Conservation (phyloP, 2,329 filamentous ascomycete genomes). For the Neonectria punicea region DNA sequence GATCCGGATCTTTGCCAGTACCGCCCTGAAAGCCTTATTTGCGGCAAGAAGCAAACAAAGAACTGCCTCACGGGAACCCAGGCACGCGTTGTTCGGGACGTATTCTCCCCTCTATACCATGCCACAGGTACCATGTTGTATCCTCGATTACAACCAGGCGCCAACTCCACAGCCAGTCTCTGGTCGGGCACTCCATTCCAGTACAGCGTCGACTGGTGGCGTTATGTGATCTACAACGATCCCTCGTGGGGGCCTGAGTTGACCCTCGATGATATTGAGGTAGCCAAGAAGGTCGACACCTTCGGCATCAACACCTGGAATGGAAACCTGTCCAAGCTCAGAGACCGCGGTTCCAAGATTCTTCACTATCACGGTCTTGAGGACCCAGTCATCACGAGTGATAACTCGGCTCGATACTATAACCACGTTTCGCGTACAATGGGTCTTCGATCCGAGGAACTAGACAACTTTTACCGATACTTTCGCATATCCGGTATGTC, state of each 20-base stretch:
- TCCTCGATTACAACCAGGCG: slow-evolving; percentile 16
- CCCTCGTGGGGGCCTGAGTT: slow-evolving; percentile 18
- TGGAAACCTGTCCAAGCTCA: slow-evolving; percentile 51
- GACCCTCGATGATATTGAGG: slow-evolving; percentile 52
- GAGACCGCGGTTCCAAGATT: slow-evolving; percentile 53
- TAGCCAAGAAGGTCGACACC: slow-evolving; percentile 9
- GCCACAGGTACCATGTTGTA: slow-evolving; percentile 50
- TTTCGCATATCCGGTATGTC: slow-evolving; percentile 62
- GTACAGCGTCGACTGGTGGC: slow-evolving; percentile 16
- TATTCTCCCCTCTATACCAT: slow-evolving; percentile 12
- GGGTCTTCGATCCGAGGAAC: slow-evolving; percentile 42
- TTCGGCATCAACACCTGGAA: slow-evolving; percentile 47
- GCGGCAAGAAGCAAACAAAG: slow-evolving; percentile 54
- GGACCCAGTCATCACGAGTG: slow-evolving; percentile 54
- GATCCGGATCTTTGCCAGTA: slow-evolving; percentile 57
- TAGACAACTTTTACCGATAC: slow-evolving; percentile 62
- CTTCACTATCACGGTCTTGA: slow-evolving; percentile 56
- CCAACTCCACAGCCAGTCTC: slow-evolving; percentile 54
- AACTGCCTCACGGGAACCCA: slow-evolving; percentile 19
- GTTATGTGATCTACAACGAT: slow-evolving; percentile 25
- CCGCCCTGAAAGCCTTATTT: slow-evolving; percentile 53
- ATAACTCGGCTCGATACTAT: slow-evolving; percentile 37
- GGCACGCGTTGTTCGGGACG: slow-evolving; percentile 4
- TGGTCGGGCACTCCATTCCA: slow-evolving; percentile 43
- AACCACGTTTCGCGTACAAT: slow-evolving; percentile 34